These are phyloP conservation scores for Gardenia jasminoides DNA, from an alignment of 257 asterid species.

Conservation along the genomic window DNA sequence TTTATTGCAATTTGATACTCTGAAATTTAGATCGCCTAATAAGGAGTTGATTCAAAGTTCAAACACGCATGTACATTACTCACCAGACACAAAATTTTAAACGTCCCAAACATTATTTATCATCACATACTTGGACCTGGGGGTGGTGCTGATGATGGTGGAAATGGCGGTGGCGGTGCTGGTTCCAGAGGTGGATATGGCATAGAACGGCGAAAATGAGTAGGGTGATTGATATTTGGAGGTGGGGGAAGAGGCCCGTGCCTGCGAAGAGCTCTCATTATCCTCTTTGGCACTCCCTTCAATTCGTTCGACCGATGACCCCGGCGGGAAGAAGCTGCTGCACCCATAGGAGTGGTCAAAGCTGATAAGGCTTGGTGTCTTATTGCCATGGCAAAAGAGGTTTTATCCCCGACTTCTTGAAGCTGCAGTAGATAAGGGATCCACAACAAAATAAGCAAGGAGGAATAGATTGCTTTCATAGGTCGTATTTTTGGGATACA, in stretches of 20 bases:
- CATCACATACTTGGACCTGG: neutral
- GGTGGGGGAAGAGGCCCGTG: neutral
- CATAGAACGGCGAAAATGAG: neutral
- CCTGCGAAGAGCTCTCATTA: neutral
- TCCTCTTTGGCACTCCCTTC: neutral
- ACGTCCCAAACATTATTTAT: neutral
- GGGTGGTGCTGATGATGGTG: neutral
- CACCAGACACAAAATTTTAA: no score
- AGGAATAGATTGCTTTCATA: neutral
- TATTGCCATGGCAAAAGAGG: neutral
- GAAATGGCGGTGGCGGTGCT: neutral
- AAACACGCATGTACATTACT: no score
- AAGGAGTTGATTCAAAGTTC: no score
- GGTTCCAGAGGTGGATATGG: neutral
- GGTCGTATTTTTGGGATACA: no score
- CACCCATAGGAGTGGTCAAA: neutral
- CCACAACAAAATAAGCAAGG: neutral
- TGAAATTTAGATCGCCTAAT: no score
- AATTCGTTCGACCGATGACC: neutral
- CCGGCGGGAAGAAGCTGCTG: neutral
- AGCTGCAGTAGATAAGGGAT: neutral
- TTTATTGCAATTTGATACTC: no score
- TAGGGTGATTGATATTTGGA: conserved; percentile 1
- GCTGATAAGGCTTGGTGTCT: neutral
- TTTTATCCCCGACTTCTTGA: neutral